Evolutionary conservation across 2,329 filamentous ascomycete species (phyloP).

Genomic region (Aspergillus ibericus): DNA sequence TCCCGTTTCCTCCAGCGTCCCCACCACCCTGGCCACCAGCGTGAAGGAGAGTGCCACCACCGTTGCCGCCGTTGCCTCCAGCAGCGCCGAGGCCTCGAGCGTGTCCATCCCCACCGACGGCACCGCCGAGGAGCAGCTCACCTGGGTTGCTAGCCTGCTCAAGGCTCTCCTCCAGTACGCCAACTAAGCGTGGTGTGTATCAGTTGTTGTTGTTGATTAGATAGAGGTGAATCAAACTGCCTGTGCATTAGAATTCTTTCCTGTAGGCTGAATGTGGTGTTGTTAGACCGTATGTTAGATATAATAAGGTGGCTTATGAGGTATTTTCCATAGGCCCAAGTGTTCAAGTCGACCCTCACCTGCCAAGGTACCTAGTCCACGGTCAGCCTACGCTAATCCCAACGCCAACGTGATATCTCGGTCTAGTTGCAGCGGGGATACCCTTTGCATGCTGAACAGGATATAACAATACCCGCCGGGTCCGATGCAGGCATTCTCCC

Average conservation of each 20-base stretch:
- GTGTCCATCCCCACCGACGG: conserved; percentile 19
- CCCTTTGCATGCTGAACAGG: neutral
- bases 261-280: neutral
- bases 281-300: no score
- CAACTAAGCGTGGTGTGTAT: neutral
- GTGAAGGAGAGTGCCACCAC: conserved; percentile 13
- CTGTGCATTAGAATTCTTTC: neutral
- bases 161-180: conserved; percentile 18
- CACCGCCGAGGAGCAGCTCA: conserved; percentile 21
- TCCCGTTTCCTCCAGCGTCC: conserved; percentile 7
- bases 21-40: conserved; percentile 16
- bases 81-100: neutral
- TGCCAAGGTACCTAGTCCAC: conserved; percentile 21
- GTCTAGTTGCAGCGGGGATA: neutral
- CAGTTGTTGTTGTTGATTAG: neutral
- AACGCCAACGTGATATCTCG: neutral
- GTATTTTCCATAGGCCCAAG: no score
- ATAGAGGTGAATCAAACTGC: neutral
- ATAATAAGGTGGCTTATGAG: no score
- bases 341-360: no score
- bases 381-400: neutral
- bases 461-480: neutral
- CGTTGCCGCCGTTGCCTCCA: conserved; percentile 5
- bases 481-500: neutral
- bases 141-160: conserved; percentile 16